Percentiles rank a stretch among this genome's conserved stretches.
These are phyloP conservation scores for Tolypocladium capitatum DNA, from an alignment of 2,329 filamentous ascomycete species.

Conservation along the genomic window DNA sequence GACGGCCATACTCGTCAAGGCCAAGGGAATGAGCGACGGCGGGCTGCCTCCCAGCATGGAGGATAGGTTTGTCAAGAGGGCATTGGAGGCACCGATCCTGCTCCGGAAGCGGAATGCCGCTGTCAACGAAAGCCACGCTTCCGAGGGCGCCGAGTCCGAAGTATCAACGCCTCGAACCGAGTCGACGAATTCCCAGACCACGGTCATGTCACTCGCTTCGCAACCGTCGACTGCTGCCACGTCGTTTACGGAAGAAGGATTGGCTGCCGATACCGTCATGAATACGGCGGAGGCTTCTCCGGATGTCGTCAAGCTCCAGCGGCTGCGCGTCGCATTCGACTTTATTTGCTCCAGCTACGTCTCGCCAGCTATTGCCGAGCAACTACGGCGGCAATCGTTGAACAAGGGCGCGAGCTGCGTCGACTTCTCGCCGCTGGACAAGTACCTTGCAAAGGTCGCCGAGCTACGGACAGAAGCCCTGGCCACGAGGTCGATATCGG, in stretches of 20 bases:
- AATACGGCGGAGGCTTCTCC: conserved; percentile 32
- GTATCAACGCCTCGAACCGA: conserved; percentile 11
- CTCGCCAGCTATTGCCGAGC: conserved; percentile 25
- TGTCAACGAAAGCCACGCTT: conserved; percentile 3
- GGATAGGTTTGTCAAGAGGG: conserved; percentile 65
- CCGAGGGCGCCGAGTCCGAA: conserved; percentile 8
- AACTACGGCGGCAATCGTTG: conserved; percentile 26
- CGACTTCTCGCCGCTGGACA: conserved; percentile 59
- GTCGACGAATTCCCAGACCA: conserved; percentile 26
- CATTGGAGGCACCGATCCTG: conserved; percentile 63
- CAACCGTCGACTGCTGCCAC: conserved; percentile 33
- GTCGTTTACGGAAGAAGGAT: conserved; percentile 22
- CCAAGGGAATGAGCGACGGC: conserved; percentile 48
- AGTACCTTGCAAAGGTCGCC: conserved; percentile 53
- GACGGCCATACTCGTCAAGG: conserved; percentile 54
- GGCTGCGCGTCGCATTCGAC: conserved; percentile 48
- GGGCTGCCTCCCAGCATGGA: conserved; percentile 72
- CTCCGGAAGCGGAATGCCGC: conserved; percentile 47
- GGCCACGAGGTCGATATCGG: conserved; percentile 51
- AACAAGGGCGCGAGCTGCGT: conserved; percentile 22
- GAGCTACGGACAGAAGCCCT: conserved; percentile 58
- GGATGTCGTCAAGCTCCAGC: conserved; percentile 45
- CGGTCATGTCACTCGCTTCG: conserved; percentile 20
- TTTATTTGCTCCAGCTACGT: conserved; percentile 54
- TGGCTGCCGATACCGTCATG: conserved; percentile 19